Percentiles rank a stretch among this genome's conserved stretches.
Evolutionary conservation across 2,329 filamentous ascomycete genomes (phyloP).

Genomic region (Aureobasidium sp.): DNA sequence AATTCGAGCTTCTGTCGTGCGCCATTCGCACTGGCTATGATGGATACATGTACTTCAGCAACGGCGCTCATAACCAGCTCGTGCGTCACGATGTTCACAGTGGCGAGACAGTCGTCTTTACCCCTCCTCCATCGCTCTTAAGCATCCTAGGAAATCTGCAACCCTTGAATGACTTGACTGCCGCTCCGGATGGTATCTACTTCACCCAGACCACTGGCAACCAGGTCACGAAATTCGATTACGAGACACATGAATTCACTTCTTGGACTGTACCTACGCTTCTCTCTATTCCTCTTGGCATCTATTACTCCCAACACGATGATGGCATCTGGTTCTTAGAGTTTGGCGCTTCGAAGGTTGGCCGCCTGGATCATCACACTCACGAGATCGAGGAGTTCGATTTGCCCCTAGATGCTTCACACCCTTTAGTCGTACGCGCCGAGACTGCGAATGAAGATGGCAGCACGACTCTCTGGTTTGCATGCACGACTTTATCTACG

Average conservation of each 20-base stretch:
- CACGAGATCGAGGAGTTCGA: not conserved
- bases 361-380: not conserved
- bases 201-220: conserved; percentile 20
- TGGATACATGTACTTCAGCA: conserved; percentile 20
- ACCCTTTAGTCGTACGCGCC: not conserved
- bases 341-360: not conserved
- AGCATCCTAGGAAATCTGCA: conserved; percentile 19
- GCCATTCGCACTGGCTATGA: conserved; percentile 14
- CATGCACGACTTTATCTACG: not conserved
- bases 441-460: not conserved
- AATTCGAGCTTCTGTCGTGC: not conserved
- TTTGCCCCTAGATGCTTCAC: not conserved
- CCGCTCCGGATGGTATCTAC: conserved; percentile 18
- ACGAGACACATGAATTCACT: conserved; percentile 16
- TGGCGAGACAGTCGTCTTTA: conserved; percentile 17
- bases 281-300: conserved; percentile 17
- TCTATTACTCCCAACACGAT: conserved; percentile 11
- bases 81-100: conserved; percentile 18
- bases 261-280: conserved; percentile 18
- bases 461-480: conserved; percentile 4
- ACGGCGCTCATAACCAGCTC: conserved; percentile 22
- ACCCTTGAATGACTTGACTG: conserved; percentile 20
- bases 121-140: conserved; percentile 15
- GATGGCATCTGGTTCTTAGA: conserved; percentile 1
- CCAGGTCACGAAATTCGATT: conserved; percentile 18